Conservation (phyloP, 2,329 filamentous ascomycete genomes). For the Alternaria atra region DNA sequence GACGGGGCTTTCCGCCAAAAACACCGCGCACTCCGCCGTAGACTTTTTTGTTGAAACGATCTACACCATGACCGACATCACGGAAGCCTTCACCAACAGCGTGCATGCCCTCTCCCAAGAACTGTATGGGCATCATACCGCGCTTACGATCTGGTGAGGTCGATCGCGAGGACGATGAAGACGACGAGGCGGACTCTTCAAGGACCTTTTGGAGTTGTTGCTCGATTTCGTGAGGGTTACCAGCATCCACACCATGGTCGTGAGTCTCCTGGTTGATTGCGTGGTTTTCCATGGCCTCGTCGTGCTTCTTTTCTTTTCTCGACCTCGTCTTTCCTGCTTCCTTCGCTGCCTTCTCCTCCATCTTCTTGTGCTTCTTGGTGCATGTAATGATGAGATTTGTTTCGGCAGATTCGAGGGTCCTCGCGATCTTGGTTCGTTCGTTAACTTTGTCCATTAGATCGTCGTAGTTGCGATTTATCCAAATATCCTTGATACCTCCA, state of each 20-base stretch:
- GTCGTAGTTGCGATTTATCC: slow-evolving; percentile 92
- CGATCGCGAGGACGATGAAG: slow-evolving; percentile 47
- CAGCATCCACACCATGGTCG: slow-evolving; percentile 62
- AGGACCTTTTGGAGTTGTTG: slow-evolving; percentile 60
- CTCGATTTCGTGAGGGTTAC: slow-evolving; percentile 65
- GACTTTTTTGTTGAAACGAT: slow-evolving; percentile 50
- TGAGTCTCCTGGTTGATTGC: slow-evolving; percentile 62
- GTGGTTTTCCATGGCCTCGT: slow-evolving; percentile 69
- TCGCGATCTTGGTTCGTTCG: slow-evolving; percentile 74
- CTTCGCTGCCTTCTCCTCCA: slow-evolving; percentile 70
- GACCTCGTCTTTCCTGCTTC: slow-evolving; percentile 64
- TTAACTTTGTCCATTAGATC: slow-evolving; percentile 85
- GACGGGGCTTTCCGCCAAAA: slow-evolving; percentile 31
- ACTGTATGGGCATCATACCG: slow-evolving; percentile 53
- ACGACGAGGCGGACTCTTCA: slow-evolving; percentile 43
- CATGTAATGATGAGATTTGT: slow-evolving; percentile 83
- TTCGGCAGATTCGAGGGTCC: slow-evolving; percentile 79
- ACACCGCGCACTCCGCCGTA: slow-evolving; percentile 52
- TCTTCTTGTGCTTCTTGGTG: slow-evolving; percentile 80
- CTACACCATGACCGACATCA: slow-evolving; percentile 58
- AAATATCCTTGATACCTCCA: slow-evolving; percentile 92
- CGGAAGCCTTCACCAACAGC: slow-evolving; percentile 58
- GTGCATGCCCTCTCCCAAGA: slow-evolving; percentile 57
- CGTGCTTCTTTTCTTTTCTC: slow-evolving; percentile 65
- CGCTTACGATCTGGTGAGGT: slow-evolving; percentile 45